Evolutionary conservation across 805 yeast genomes (phyloP).

Genomic region (Candida takata): DNA sequence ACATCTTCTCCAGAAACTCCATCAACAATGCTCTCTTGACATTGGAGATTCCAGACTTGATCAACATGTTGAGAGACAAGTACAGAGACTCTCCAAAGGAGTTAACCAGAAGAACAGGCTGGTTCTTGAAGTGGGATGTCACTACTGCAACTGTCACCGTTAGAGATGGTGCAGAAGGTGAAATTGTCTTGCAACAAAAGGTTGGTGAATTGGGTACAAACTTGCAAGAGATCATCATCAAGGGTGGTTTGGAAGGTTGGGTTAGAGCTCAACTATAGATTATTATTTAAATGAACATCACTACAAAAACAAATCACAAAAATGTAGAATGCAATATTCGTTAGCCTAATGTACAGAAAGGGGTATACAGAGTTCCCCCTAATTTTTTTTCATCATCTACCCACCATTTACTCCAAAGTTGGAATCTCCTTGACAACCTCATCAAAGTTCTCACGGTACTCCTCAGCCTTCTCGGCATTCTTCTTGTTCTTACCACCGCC

Average conservation of each 20-base stretch:
- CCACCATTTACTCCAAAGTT: slow-evolving; percentile 11
- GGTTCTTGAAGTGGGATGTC: slow-evolving; percentile 91
- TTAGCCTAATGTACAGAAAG: background rate
- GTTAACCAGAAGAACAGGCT: slow-evolving; percentile 90
- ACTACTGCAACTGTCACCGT: slow-evolving; percentile 76
- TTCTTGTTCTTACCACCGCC: slow-evolving; percentile 85
- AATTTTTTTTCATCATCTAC: background rate
- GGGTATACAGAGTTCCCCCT: no score
- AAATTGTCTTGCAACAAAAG: slow-evolving; percentile 66
- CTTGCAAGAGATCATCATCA: slow-evolving; percentile 91
- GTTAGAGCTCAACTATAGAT: slow-evolving; percentile 61
- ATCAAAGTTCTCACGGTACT: slow-evolving; percentile 87
- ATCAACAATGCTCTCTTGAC: slow-evolving; percentile 95
- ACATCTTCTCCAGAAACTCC: slow-evolving; percentile 91
- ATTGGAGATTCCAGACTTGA: slow-evolving; percentile 84
- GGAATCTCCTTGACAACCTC: slow-evolving; percentile 90
- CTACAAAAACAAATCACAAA: no score
- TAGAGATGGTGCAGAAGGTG: slow-evolving; percentile 48
- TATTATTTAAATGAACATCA: background rate
- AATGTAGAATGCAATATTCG: background rate
- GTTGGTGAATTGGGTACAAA: slow-evolving; percentile 96
- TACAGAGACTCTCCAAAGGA: slow-evolving; percentile 52
- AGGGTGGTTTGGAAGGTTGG: slow-evolving; percentile 99
- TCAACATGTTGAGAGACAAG: slow-evolving; percentile 65
- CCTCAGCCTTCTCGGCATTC: slow-evolving; percentile 62